phyloP scores from a whole-genome alignment of 305 asterid species.

The Ruellia speciosa region DNA sequence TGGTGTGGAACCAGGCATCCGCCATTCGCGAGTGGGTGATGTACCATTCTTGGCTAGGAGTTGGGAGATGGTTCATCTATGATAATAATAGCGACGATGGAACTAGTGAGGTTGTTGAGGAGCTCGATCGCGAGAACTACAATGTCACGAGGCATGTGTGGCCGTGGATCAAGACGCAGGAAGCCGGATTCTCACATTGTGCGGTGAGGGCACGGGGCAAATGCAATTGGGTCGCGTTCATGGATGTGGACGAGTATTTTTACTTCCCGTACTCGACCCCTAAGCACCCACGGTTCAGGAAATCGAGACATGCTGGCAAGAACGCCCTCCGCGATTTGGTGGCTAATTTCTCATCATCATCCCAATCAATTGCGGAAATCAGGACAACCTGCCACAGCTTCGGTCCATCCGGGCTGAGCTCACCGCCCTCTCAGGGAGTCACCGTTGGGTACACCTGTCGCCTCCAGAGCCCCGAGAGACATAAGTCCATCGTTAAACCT shows the following conservation, averaged over 20 bases:
- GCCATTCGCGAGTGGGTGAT: constrained; percentile 75
- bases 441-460: constrained; percentile 86
- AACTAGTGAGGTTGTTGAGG: constrained; percentile 38
- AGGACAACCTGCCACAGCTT: constrained; percentile 83
- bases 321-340: constrained; percentile 49
- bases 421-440: constrained; percentile 65
- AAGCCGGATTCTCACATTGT: constrained; percentile 94
- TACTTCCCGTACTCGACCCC: constrained; percentile 60
- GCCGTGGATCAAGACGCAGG: constrained; percentile 98
- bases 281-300: constrained; percentile 31
- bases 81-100: constrained; percentile 86
- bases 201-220: constrained; percentile 69
- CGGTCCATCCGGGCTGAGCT: constrained; percentile 76
- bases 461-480: constrained; percentile 88
- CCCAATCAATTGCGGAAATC: constrained; percentile 51
- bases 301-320: constrained; percentile 38
- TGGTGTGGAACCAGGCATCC: constrained; percentile 89
- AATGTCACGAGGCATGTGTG: constrained; percentile 77
- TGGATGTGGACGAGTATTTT: constrained; percentile 93
- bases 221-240: constrained; percentile 80
- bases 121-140: constrained; percentile 41
- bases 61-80: constrained; percentile 57
- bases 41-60: constrained; percentile 87
- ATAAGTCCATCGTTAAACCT: constrained; percentile 75
- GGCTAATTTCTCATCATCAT: constrained; percentile 47